Evolutionary conservation across 352 stramenopile genomes (phyloP).

Genomic region (Plasmopara muralis): DNA sequence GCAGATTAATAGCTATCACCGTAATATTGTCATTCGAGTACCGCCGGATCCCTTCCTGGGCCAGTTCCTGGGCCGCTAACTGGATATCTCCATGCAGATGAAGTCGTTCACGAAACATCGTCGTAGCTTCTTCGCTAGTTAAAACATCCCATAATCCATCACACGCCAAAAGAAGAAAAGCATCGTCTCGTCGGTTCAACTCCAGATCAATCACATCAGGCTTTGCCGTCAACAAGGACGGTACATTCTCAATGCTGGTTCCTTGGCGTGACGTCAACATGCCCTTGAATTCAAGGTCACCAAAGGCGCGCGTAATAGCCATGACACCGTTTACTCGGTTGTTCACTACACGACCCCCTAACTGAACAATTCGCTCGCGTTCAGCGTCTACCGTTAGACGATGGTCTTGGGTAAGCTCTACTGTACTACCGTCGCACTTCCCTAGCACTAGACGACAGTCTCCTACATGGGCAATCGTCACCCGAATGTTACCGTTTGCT

Average conservation of each 20-base stretch:
- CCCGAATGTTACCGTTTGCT: slow-evolving; percentile 11
- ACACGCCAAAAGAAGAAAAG: slow-evolving; percentile 72
- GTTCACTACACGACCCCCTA: slow-evolving; percentile 67
- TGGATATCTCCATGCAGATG: slow-evolving; percentile 45
- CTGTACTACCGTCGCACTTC: slow-evolving; percentile 28
- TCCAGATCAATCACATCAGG: slow-evolving; percentile 44
- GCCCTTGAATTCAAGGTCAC: slow-evolving; percentile 79
- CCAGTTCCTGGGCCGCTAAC: slow-evolving; percentile 60
- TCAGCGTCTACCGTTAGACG: slow-evolving; percentile 43
- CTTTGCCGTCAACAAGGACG: slow-evolving; percentile 40
- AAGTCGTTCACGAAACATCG: slow-evolving; percentile 48
- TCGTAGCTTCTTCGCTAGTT: slow-evolving; percentile 50
- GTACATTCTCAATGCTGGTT: slow-evolving; percentile 40
- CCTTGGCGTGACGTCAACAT: slow-evolving; percentile 17
- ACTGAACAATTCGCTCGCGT: slow-evolving; percentile 39
- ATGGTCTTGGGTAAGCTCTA: slow-evolving; percentile 66
- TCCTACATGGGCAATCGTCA: slow-evolving; percentile 59
- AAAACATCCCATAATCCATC: slow-evolving; percentile 84
- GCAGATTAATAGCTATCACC: slow-evolving; percentile 30
- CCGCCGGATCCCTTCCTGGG: slow-evolving; percentile 58
- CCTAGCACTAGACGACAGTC: slow-evolving; percentile 67
- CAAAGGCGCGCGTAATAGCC: slow-evolving; percentile 80
- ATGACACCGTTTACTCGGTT: slow-evolving; percentile 80
- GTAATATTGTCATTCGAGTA: slow-evolving; percentile 83
- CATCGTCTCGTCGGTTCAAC: slow-evolving; percentile 32